A percentile compares a stretch with the other conserved stretches of the same genome.
Conservation (phyloP, 208 protist species). For the Trypanosoma caninum region DNA sequence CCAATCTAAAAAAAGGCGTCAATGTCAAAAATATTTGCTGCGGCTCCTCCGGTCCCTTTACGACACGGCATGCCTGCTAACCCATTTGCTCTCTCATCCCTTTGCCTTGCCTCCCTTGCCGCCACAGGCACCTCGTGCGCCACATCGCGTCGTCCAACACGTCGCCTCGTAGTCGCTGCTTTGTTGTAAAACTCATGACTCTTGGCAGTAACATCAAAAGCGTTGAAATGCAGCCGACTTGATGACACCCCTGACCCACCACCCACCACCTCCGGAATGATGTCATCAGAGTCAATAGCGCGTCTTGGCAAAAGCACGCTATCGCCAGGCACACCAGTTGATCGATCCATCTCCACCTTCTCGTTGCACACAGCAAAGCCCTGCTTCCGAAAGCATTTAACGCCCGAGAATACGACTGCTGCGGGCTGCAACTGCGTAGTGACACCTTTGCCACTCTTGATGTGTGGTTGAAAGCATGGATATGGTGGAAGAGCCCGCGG, state of each 20-base stretch:
- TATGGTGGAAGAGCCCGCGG: constrained; percentile 26
- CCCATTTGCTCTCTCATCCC: not conserved
- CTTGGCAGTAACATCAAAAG: constrained; percentile 50
- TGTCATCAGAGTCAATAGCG: constrained; percentile 44
- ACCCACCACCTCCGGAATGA: constrained; percentile 17
- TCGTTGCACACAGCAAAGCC: not conserved
- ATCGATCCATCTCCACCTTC: constrained; percentile 14
- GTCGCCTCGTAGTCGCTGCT: not conserved
- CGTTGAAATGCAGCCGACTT: constrained; percentile 27
- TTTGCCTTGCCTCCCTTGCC: not conserved
- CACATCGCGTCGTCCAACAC: not conserved
- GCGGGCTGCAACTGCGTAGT: not conserved
- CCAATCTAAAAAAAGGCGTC: constrained; percentile 57
- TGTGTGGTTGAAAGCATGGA: constrained; percentile 37
- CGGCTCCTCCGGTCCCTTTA: not conserved
- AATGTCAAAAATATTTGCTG: constrained; percentile 66
- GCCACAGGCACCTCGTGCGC: not conserved
- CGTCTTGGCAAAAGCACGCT: constrained; percentile 34
- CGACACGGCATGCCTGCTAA: not conserved
- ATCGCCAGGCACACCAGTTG: constrained; percentile 15
- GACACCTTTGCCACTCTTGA: not conserved
- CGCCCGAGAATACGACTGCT: not conserved
- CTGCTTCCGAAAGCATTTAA: constrained; percentile 25
- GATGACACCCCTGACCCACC: not conserved
- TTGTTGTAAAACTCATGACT: constrained; percentile 18